Percentiles rank a stretch among this genome's conserved stretches.
phyloP scores from a whole-genome alignment of 2,329 filamentous ascomycete species.

The Ophiosphaerella narmari region DNA sequence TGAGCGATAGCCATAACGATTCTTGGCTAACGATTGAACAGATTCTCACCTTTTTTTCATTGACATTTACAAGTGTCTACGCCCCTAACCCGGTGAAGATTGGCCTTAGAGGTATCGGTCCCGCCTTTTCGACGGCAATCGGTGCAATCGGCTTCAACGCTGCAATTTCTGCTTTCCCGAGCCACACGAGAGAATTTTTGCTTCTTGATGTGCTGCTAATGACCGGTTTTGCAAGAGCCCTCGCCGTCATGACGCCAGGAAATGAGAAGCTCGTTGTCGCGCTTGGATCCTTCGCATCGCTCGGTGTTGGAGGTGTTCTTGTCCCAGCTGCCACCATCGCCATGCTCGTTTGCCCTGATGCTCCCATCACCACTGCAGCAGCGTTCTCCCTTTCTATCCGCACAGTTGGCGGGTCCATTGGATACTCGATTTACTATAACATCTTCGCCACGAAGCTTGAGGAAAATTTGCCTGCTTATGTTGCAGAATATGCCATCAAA shows the following conservation, averaged over 20 bases:
- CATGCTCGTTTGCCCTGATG: conserved; percentile 40
- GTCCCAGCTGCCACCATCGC: conserved; percentile 42
- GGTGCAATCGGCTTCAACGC: conserved; percentile 40
- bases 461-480: conserved; percentile 29
- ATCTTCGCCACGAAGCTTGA: conserved; percentile 39
- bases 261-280: conserved; percentile 37
- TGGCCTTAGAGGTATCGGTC: conserved; percentile 35
- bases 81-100: conserved; percentile 36
- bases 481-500: conserved; percentile 35
- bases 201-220: conserved; percentile 37
- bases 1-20: neutral
- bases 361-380: conserved; percentile 44
- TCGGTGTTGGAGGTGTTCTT: conserved; percentile 46
- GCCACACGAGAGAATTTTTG: conserved; percentile 31
- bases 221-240: conserved; percentile 38
- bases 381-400: conserved; percentile 53
- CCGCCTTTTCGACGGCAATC: conserved; percentile 30
- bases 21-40: neutral
- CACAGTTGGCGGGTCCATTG: conserved; percentile 46
- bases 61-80: conserved; percentile 35
- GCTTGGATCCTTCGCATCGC: conserved; percentile 39
- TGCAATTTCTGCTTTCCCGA: conserved; percentile 29
- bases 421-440: conserved; percentile 44
- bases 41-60: conserved; percentile 39
- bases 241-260: conserved; percentile 37